Percentiles rank a stretch among this genome's conserved stretches.
Evolutionary conservation across 1,139 yeast genomes (phyloP).

Genomic region (Geotrichum macrosporum): DNA sequence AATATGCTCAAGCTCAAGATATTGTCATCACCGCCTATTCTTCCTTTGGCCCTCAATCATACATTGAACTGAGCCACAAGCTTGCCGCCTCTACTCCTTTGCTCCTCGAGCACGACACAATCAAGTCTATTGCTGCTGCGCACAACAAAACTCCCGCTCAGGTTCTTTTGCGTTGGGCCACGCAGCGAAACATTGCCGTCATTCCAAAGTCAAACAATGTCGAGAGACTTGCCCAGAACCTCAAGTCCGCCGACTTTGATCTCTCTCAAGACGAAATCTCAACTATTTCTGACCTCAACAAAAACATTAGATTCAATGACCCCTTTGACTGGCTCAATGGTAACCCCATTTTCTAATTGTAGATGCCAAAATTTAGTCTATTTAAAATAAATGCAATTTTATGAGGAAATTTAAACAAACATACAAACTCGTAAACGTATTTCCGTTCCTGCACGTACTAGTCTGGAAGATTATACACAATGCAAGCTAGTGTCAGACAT

Average conservation of each 20-base stretch:
- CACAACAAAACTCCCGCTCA: conserved; percentile 57
- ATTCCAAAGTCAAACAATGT: conserved; percentile 66
- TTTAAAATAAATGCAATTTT: no score
- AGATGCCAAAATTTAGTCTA: background rate
- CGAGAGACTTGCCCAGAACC: conserved; percentile 53
- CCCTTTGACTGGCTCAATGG: conserved; percentile 69
- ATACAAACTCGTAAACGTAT: no score
- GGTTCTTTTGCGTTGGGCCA: conserved; percentile 65
- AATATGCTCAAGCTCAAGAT: conserved; percentile 56
- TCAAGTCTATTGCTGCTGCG: conserved; percentile 49
- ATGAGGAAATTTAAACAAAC: no score
- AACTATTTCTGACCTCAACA: conserved; percentile 50
- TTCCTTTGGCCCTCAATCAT: conserved; percentile 60
- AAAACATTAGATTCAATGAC: conserved; percentile 74
- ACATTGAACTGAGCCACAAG: conserved; percentile 49
- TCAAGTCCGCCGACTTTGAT: conserved; percentile 54
- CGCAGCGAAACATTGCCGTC: conserved; percentile 62
- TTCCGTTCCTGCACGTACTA: no score
- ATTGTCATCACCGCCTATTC: conserved; percentile 81
- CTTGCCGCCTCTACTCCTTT: conserved; percentile 55
- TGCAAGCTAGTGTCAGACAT: no score
- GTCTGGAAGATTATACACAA: no score
- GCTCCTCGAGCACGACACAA: conserved; percentile 48
- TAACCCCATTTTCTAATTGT: conserved; percentile 46
- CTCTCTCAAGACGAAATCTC: conserved; percentile 47